Conservation (phyloP, 176 grass and related monocot species). For the Aegilops bicornis region DNA sequence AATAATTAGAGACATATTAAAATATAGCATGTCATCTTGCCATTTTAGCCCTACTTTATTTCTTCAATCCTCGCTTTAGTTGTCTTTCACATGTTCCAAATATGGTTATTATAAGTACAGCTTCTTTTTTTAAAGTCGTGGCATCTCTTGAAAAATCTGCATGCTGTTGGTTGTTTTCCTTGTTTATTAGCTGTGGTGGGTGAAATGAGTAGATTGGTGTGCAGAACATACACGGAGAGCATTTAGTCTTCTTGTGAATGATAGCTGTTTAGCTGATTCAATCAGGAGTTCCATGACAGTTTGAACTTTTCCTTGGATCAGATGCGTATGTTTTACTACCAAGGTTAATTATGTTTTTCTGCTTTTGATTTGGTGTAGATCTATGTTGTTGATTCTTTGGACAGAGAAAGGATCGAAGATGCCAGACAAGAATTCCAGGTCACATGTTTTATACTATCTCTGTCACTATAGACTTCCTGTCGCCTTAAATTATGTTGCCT, state of each 20-base stretch:
- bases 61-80: neutral
- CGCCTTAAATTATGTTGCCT: neutral
- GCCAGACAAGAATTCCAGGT: slow-evolving; percentile 95
- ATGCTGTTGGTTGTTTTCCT: neutral
- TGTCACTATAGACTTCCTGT: neutral
- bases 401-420: slow-evolving; percentile 85
- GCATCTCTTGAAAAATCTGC: neutral
- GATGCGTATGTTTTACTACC: slow-evolving; percentile 2
- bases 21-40: slow-evolving; percentile 9
- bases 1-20: slow-evolving; percentile 20
- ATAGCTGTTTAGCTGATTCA: neutral
- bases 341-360: slow-evolving; percentile 19
- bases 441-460: slow-evolving; percentile 3
- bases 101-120: neutral
- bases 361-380: slow-evolving; percentile 55
- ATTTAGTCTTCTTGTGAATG: neutral
- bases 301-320: neutral
- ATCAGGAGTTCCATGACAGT: neutral
- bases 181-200: neutral
- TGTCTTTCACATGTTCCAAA: neutral
- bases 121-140: neutral
- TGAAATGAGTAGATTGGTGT: neutral
- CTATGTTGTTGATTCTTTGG: slow-evolving; percentile 94
- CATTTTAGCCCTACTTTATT: neutral
- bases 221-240: neutral